A percentile compares a stretch with the other conserved stretches of the same genome.
Evolutionary conservation across 1,284 basidiomycete genomes (phyloP).

Genomic region (Tilletiaria anomala): DNA sequence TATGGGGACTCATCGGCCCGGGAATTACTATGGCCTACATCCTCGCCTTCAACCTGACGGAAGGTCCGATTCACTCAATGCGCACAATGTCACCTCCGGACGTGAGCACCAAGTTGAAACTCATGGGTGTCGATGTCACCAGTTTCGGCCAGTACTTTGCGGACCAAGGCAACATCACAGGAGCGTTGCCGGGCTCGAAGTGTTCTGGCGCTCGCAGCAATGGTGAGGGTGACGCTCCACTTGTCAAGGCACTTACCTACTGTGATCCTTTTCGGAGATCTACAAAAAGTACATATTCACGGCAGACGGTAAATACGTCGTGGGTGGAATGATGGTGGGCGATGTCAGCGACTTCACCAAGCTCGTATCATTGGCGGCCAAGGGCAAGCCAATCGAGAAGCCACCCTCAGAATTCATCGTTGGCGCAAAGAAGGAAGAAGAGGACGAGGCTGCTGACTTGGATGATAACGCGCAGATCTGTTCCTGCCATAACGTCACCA

Average conservation of each 20-base stretch:
- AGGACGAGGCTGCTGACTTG: constrained; percentile 53
- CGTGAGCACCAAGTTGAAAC: constrained; percentile 52
- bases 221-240: constrained; percentile 10
- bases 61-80: constrained; percentile 40
- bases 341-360: constrained; percentile 59
- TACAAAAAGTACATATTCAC: constrained; percentile 69
- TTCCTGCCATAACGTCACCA: constrained; percentile 57
- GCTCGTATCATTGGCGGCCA: constrained; percentile 56
- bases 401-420: constrained; percentile 56
- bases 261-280: constrained; percentile 52
- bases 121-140: constrained; percentile 62
- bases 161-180: constrained; percentile 47
- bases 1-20: constrained; percentile 57
- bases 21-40: constrained; percentile 64
- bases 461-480: constrained; percentile 60
- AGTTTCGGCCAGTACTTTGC: constrained; percentile 64
- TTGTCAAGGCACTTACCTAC: constrained; percentile 53
- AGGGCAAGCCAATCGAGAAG: constrained; percentile 55
- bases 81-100: constrained; percentile 52
- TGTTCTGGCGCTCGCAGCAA: constrained; percentile 5
- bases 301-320: constrained; percentile 56
- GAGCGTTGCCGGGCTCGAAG: constrained; percentile 26
- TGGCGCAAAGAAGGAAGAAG: constrained; percentile 47
- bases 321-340: constrained; percentile 70
- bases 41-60: constrained; percentile 57